Evolutionary conservation across 139 green algal species (phyloP).

Genomic region (Bryopsis sp.): DNA sequence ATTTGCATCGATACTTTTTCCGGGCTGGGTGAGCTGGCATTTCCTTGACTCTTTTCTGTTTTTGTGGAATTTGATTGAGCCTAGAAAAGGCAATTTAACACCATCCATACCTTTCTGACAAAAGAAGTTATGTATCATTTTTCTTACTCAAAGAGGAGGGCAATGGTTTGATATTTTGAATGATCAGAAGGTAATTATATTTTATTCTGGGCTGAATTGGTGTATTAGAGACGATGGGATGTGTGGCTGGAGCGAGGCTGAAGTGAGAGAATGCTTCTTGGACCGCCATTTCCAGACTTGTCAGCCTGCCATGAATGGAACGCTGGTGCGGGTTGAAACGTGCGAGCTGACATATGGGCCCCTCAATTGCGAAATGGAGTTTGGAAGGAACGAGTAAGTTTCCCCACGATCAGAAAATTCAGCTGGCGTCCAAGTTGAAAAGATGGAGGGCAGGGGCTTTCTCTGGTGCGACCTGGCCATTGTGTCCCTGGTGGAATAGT

Average conservation of each 20-base stretch:
- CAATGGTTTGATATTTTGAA: background rate
- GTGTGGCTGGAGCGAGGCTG: slow-evolving; percentile 46
- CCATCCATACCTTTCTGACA: background rate
- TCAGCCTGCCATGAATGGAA: slow-evolving; percentile 7
- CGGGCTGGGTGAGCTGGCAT: no score
- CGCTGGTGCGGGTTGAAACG: slow-evolving; percentile 35
- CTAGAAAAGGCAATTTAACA: background rate
- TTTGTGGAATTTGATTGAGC: background rate
- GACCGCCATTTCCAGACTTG: slow-evolving; percentile 13
- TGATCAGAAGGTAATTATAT: background rate
- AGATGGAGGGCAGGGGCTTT: no score
- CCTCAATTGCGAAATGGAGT: slow-evolving; percentile 55
- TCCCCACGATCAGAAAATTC: no score
- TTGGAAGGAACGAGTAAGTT: slow-evolving; percentile 16
- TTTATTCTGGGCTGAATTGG: background rate
- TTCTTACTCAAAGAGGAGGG: background rate
- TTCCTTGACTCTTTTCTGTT: no score
- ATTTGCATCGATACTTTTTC: no score
- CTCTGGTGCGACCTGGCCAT: no score
- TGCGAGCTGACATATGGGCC: slow-evolving; percentile 60
- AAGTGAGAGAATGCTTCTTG: slow-evolving; percentile 22
- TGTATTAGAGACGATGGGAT: slow-evolving; percentile 20
- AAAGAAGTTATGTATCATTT: background rate
- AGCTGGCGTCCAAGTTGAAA: no score
- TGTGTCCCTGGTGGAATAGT: no score